Evolutionary conservation across 2,329 filamentous ascomycete species (phyloP).

Genomic region (Pyrenochaeta sp.): DNA sequence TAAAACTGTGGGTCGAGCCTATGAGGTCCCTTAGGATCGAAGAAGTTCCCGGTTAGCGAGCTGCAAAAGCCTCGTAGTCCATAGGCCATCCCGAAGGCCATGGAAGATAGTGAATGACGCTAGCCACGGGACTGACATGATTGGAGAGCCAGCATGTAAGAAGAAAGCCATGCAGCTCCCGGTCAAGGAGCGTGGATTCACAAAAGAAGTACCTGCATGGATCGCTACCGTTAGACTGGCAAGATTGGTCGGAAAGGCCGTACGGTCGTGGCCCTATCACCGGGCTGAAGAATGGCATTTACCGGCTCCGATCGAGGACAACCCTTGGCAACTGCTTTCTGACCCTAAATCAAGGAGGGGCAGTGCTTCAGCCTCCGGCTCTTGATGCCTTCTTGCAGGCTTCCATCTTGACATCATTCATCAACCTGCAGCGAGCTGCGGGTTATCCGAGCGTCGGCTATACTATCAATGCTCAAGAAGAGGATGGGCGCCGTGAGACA

Average conservation of each 20-base stretch:
- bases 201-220: slow-evolving; percentile 35
- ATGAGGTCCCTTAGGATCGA: slow-evolving; percentile 31
- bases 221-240: slow-evolving; percentile 35
- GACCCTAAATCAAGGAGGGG: slow-evolving; percentile 29
- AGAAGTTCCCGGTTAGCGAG: slow-evolving; percentile 26
- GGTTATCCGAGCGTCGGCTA: background rate
- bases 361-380: slow-evolving; percentile 41
- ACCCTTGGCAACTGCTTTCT: slow-evolving; percentile 12
- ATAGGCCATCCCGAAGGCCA: slow-evolving; percentile 18
- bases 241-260: slow-evolving; percentile 34
- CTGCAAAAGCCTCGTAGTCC: slow-evolving; percentile 26
- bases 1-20: slow-evolving; percentile 21
- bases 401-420: slow-evolving; percentile 14
- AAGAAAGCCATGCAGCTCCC: slow-evolving; percentile 24
- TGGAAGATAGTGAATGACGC: slow-evolving; percentile 12
- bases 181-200: slow-evolving; percentile 20
- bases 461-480: background rate
- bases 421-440: background rate
- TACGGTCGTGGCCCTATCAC: slow-evolving; percentile 24
- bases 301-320: slow-evolving; percentile 7
- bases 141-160: slow-evolving; percentile 13
- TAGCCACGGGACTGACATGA: slow-evolving; percentile 1
- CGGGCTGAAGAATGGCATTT: slow-evolving; percentile 23
- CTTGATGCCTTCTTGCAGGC: slow-evolving; percentile 17
- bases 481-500: background rate